Conservation (phyloP, 2,329 filamentous ascomycete genomes). For the Hypomyces perniciosus region DNA sequence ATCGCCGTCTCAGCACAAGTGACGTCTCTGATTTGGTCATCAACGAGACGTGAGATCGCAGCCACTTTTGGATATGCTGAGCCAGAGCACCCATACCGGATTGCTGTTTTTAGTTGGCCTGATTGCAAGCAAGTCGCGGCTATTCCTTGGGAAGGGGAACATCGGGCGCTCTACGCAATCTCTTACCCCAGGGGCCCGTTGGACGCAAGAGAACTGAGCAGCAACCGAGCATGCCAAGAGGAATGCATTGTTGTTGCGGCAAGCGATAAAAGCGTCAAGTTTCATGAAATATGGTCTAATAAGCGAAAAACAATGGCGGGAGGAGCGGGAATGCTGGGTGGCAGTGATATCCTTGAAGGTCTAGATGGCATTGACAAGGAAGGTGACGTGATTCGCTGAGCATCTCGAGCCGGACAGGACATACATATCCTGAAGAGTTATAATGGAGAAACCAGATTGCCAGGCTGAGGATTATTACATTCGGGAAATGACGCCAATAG, state of each 20-base stretch:
- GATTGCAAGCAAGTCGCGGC: constrained; percentile 79
- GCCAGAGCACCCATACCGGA: constrained; percentile 80
- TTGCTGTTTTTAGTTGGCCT: constrained; percentile 93
- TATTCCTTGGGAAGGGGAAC: constrained; percentile 75
- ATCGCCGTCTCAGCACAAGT: constrained; percentile 93
- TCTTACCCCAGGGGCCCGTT: constrained; percentile 59
- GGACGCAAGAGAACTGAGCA: constrained; percentile 22
- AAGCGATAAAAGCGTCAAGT: constrained; percentile 88
- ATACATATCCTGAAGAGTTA: neutral
- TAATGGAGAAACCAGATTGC: constrained; percentile 1
- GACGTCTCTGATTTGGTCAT: constrained; percentile 87
- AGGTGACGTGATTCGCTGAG: constrained; percentile 63
- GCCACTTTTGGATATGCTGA: constrained; percentile 93
- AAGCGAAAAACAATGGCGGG: constrained; percentile 42
- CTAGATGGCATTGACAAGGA: constrained; percentile 75
- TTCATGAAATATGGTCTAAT: constrained; percentile 88
- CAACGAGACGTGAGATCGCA: constrained; percentile 75
- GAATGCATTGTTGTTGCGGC: constrained; percentile 81
- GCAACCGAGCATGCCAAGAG: constrained; percentile 26
- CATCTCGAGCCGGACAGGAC: neutral
- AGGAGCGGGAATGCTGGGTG: constrained; percentile 61
- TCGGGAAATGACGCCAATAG: too few species aligned
- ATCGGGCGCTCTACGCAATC: constrained; percentile 81
- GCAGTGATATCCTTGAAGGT: constrained; percentile 79
- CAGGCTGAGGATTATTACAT: too few species aligned